phyloP scores from a whole-genome alignment of 805 yeast species.

The Lipomyces sp. region DNA sequence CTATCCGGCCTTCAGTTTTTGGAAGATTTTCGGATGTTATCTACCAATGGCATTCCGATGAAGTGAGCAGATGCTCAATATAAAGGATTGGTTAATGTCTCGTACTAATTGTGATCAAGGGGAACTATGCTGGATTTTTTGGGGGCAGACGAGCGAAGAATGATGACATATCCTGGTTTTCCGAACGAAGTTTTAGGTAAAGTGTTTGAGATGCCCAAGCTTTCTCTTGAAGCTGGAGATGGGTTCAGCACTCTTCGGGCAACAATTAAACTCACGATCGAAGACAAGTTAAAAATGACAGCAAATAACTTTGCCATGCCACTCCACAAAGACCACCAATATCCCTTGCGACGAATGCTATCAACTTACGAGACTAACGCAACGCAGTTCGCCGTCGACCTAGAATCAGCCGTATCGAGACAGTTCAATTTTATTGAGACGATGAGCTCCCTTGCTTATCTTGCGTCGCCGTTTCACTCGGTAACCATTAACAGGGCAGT shows the following conservation, averaged over 20 bases:
- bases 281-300: neutral
- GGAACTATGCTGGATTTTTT: conserved; percentile 1
- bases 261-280: neutral
- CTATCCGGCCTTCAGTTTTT: neutral
- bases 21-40: neutral
- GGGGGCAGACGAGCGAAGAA: conserved; percentile 1
- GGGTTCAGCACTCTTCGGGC: neutral
- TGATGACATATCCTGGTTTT: neutral
- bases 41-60: conserved; percentile 2
- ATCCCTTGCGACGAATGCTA: conserved; percentile 16
- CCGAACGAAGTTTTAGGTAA: conserved; percentile 1
- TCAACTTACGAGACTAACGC: conserved; percentile 22
- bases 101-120: neutral
- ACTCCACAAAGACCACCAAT: neutral
- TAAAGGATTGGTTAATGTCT: too few species aligned
- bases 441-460: conserved; percentile 27
- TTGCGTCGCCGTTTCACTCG: conserved; percentile 18
- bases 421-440: conserved; percentile 25
- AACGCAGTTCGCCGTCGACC: conserved; percentile 18
- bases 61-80: neutral
- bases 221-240: neutral
- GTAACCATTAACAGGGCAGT: conserved; percentile 11
- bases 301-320: neutral
- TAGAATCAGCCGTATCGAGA: conserved; percentile 27
- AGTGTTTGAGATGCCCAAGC: neutral